Conservation (phyloP, 2,329 filamentous ascomycete species). For the Chalaropsis ovoidea region DNA sequence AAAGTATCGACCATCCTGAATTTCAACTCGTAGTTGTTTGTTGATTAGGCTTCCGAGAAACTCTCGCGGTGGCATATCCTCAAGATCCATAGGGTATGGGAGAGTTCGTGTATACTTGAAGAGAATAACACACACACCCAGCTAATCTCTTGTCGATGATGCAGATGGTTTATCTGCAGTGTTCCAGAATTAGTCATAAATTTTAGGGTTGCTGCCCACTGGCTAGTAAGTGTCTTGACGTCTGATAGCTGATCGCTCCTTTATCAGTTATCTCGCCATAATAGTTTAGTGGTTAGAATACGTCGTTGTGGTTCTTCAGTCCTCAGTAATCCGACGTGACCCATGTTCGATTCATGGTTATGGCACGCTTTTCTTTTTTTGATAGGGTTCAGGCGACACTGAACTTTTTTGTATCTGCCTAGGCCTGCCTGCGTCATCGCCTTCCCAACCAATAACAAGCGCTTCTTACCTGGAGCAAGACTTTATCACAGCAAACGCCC, state of each 20-base stretch:
- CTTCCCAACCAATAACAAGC: too few species aligned
- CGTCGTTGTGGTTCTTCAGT: constrained; percentile 22
- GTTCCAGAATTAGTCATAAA: neutral
- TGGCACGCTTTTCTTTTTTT: constrained; percentile 18
- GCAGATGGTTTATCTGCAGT: neutral
- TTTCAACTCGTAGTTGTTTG: constrained; percentile 67
- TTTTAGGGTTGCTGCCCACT: neutral
- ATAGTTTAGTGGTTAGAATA: constrained; percentile 26
- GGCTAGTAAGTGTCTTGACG: neutral
- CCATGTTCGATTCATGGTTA: constrained; percentile 26
- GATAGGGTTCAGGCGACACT: too few species aligned
- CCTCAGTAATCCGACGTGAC: constrained; percentile 21
- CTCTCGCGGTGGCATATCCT: constrained; percentile 1
- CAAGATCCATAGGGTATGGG: neutral
- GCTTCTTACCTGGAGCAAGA: too few species aligned
- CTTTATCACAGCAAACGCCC: too few species aligned
- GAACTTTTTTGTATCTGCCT: too few species aligned
- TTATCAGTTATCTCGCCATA: constrained; percentile 15
- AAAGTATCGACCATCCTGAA: constrained; percentile 78
- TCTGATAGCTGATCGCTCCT: neutral
- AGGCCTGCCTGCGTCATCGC: too few species aligned
- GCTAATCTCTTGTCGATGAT: neutral
- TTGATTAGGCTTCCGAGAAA: constrained; percentile 47
- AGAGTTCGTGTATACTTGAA: neutral
- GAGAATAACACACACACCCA: neutral